phyloP scores from a whole-genome alignment of 768 basidiomycete genomes.

The Cystobasidium onofrii region DNA sequence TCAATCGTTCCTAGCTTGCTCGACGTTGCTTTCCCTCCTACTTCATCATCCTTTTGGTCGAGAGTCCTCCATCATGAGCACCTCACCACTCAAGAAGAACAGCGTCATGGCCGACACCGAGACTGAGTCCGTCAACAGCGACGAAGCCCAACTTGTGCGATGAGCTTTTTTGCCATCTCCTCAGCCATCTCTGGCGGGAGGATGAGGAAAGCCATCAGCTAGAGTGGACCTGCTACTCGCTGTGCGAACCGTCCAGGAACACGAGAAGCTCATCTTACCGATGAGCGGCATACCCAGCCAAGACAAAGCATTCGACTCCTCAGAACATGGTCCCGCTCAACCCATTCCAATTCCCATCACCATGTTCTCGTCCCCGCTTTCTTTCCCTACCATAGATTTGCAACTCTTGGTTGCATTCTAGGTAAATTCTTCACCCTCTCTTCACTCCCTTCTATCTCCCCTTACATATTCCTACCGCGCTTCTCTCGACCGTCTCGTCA shows the following conservation, averaged over 20 bases:
- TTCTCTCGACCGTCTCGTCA: not conserved
- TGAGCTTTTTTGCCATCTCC: not conserved
- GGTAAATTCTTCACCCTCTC: conserved; percentile 5
- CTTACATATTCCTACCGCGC: not conserved
- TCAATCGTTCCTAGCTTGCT: not conserved
- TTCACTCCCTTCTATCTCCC: not conserved
- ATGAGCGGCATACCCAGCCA: not conserved
- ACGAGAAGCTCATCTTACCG: not conserved
- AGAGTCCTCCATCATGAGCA: not conserved
- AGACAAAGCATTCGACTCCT: not conserved
- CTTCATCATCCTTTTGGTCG: not conserved
- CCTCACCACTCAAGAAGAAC: conserved; percentile 4
- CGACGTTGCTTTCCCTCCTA: not conserved
- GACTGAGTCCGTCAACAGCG: conserved; percentile 16
- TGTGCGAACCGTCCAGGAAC: not conserved
- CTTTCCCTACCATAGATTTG: not conserved
- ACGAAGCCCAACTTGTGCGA: conserved; percentile 29
- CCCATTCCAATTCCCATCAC: not conserved
- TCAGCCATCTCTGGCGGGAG: not conserved
- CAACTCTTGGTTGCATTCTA: not conserved
- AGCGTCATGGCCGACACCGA: not conserved
- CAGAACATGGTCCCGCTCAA: not conserved
- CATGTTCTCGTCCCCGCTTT: not conserved
- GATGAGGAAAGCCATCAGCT: conserved; percentile 2
- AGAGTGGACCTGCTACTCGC: not conserved